Conservation (phyloP, 495 filamentous ascomycete genomes). For the Elaphomyces granulatus region DNA sequence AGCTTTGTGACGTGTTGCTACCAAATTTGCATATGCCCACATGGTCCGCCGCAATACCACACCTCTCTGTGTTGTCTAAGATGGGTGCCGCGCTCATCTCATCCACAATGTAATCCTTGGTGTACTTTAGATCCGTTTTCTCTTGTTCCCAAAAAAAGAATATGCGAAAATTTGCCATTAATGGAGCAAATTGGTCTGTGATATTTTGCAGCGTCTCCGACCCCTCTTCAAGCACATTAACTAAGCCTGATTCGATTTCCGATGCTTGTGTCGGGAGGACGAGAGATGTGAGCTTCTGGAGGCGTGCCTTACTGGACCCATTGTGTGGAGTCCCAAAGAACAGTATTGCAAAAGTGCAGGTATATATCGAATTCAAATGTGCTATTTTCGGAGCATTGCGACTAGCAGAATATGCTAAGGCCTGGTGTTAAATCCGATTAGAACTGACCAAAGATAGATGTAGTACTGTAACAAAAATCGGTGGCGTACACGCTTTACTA, state of each 20-base stretch:
- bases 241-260: constrained; percentile 11
- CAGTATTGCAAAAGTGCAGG: constrained; percentile 22
- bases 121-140: constrained; percentile 21
- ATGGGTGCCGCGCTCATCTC: constrained; percentile 23
- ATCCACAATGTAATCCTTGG: constrained; percentile 19
- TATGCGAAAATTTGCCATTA: constrained; percentile 27
- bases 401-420: constrained; percentile 16
- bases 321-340: constrained; percentile 30
- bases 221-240: constrained; percentile 19
- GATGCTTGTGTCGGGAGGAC: constrained; percentile 9
- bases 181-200: constrained; percentile 27
- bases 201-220: constrained; percentile 29
- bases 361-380: constrained; percentile 23
- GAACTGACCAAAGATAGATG: too few species aligned
- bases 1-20: constrained; percentile 7
- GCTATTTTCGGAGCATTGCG: constrained; percentile 9
- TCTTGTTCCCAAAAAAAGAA: constrained; percentile 34
- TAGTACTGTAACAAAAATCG: too few species aligned
- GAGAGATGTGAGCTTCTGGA: constrained; percentile 11
- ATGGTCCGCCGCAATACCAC: constrained; percentile 17
- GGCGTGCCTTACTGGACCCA: constrained; percentile 13
- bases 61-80: constrained; percentile 19
- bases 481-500: too few species aligned
- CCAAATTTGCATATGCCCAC: constrained; percentile 11
- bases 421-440: too few species aligned